Evolutionary conservation across 495 filamentous ascomycete species (phyloP).

Genomic region (Chaetomium fimeti): DNA sequence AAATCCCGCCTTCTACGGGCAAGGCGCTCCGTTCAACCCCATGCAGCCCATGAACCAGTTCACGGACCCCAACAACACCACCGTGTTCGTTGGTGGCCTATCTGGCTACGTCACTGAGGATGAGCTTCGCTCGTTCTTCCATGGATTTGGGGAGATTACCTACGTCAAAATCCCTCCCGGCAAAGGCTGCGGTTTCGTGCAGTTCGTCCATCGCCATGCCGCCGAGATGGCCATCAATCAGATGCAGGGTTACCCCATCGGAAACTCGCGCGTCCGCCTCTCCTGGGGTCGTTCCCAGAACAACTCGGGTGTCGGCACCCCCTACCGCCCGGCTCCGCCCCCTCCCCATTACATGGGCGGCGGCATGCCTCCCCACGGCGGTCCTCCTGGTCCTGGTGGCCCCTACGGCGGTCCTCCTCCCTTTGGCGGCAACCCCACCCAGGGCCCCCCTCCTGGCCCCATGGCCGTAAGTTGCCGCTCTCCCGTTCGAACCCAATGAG

Average conservation of each 20-base stretch:
- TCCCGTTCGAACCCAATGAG: not conserved
- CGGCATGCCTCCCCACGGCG: slow-evolving; percentile 33
- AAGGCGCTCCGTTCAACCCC: slow-evolving; percentile 43
- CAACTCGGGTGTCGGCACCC: slow-evolving; percentile 97
- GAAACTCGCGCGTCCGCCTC: slow-evolving; percentile 95
- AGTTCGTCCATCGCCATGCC: slow-evolving; percentile 98
- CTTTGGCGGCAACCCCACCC: slow-evolving; percentile 32
- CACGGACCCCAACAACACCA: slow-evolving; percentile 99
- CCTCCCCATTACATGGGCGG: slow-evolving; percentile 66
- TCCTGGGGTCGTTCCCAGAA: slow-evolving; percentile 98
- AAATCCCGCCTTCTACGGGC: slow-evolving; percentile 34
- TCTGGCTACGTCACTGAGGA: slow-evolving; percentile 99
- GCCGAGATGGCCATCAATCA: slow-evolving; percentile 99
- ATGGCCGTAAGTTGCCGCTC: slow-evolving; percentile 30
- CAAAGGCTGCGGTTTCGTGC: slow-evolving; percentile 98
- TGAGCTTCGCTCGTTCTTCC: slow-evolving; percentile 98
- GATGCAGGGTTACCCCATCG: slow-evolving; percentile 99
- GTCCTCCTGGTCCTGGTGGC: slow-evolving; percentile 24
- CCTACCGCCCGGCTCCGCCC: slow-evolving; percentile 92
- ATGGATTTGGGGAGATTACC: slow-evolving; percentile 98
- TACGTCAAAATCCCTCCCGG: slow-evolving; percentile 99
- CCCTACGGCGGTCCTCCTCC: slow-evolving; percentile 32
- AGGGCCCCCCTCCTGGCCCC: slow-evolving; percentile 33
- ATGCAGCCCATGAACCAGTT: slow-evolving; percentile 99
- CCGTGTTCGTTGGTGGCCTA: slow-evolving; percentile 95